Conservation (phyloP, 148 eudicot genomes). For the Suaeda aralocaspica region DNA sequence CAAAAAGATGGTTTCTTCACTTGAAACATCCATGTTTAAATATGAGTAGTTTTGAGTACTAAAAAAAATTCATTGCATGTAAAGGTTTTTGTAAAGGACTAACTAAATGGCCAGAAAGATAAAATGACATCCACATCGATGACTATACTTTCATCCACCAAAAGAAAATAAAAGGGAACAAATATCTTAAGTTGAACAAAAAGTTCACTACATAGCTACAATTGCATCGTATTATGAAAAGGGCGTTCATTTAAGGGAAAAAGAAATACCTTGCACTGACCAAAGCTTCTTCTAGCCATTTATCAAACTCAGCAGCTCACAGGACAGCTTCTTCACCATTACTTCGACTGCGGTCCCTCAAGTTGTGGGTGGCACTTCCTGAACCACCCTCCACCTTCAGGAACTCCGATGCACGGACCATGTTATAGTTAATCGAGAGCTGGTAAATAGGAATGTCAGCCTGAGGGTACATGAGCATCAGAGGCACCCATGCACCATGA, state of each 20-base stretch:
- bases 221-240: background rate
- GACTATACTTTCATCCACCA: no score
- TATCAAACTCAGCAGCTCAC: constrained; percentile 72
- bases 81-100: no score
- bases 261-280: constrained; percentile 47
- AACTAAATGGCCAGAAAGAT: no score
- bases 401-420: constrained; percentile 70
- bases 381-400: constrained; percentile 83
- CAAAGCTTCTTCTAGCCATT: constrained; percentile 74
- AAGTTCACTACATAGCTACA: background rate
- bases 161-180: no score
- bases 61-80: no score
- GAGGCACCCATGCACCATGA: constrained; percentile 89
- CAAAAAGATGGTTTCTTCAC: no score
- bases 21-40: no score
- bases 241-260: background rate
- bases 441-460: constrained; percentile 87
- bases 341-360: constrained; percentile 30
- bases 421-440: constrained; percentile 67
- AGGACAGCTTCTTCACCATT: constrained; percentile 31
- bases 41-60: no score
- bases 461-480: constrained; percentile 89
- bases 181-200: no score
- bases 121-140: no score
- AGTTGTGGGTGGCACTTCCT: constrained; percentile 71